These are phyloP conservation scores for Paecilomyces fulvus DNA, from an alignment of 2,329 filamentous ascomycete species.

Conservation along the genomic window DNA sequence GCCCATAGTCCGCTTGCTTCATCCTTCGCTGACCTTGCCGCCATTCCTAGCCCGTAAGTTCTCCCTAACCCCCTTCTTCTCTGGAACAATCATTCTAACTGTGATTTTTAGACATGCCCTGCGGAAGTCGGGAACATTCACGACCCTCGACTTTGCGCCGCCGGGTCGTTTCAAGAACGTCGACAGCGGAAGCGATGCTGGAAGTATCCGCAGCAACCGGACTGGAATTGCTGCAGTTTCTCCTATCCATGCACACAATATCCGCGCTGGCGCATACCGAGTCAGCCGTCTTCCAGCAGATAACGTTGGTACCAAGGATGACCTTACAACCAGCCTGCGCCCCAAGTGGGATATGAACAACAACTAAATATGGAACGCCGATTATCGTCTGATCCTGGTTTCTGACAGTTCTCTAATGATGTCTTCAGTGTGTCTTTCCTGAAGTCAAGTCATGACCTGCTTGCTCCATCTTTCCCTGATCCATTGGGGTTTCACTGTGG, in stretches of 20 bases:
- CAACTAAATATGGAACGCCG: constrained; percentile 15
- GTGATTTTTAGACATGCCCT: constrained; percentile 32
- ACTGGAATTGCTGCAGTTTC: constrained; percentile 76
- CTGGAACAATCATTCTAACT: constrained; percentile 10
- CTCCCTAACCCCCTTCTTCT: neutral
- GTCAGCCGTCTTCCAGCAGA: constrained; percentile 77
- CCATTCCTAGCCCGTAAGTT: constrained; percentile 85
- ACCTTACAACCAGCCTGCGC: constrained; percentile 51
- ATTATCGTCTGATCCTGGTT: neutral
- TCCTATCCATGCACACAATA: constrained; percentile 56
- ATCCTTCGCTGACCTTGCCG: constrained; percentile 76
- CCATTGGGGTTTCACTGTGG: neutral
- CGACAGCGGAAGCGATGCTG: constrained; percentile 36
- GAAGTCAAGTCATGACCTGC: constrained; percentile 13
- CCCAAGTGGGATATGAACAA: constrained; percentile 46
- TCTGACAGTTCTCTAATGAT: constrained; percentile 11
- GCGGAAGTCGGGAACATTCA: constrained; percentile 42
- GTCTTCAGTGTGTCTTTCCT: constrained; percentile 5
- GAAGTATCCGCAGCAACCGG: constrained; percentile 57
- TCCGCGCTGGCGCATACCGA: constrained; percentile 76
- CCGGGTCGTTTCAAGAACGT: constrained; percentile 38
- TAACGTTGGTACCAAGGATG: constrained; percentile 66
- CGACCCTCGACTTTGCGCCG: constrained; percentile 42
- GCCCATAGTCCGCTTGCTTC: constrained; percentile 71
- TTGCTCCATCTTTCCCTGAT: neutral